Evolutionary conservation across 768 basidiomycete genomes (phyloP).

Genomic region (Cyclocybe aegerita): DNA sequence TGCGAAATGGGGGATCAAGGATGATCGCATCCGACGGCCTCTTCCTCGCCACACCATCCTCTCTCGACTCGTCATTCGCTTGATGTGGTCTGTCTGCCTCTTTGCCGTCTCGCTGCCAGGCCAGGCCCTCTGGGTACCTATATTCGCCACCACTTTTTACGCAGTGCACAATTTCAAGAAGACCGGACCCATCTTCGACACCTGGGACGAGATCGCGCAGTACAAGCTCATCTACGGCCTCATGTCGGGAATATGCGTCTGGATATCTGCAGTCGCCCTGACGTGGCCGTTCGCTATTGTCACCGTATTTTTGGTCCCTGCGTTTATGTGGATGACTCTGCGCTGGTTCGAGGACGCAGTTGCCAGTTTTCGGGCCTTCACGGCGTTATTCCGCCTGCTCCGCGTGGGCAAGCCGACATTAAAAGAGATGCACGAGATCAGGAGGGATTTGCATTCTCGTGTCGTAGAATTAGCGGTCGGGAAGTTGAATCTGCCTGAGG

Average conservation of each 20-base stretch:
- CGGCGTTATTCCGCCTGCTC: constrained; percentile 60
- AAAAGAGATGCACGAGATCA: constrained; percentile 47
- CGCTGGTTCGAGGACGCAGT: constrained; percentile 88
- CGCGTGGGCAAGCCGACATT: constrained; percentile 60
- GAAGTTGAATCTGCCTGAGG: constrained; percentile 58
- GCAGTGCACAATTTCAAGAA: constrained; percentile 77
- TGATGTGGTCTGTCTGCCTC: constrained; percentile 63
- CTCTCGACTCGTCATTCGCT: constrained; percentile 63
- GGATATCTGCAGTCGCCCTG: constrained; percentile 49
- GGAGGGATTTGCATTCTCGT: constrained; percentile 60
- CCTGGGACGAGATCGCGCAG: constrained; percentile 88
- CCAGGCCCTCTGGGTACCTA: constrained; percentile 77
- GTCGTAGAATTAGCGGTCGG: constrained; percentile 64
- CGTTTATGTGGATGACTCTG: constrained; percentile 86
- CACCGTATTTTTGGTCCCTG: constrained; percentile 62
- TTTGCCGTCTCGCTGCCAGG: constrained; percentile 71
- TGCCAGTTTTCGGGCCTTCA: constrained; percentile 74
- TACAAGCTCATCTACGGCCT: constrained; percentile 87
- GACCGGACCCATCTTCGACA: constrained; percentile 81
- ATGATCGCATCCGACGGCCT: constrained; percentile 78
- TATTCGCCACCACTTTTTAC: constrained; percentile 69
- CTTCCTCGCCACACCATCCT: constrained; percentile 54
- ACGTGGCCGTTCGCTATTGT: constrained; percentile 64
- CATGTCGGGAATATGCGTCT: constrained; percentile 69
- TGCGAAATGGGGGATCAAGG: constrained; percentile 68